Evolutionary conservation across 208 protist genomes (phyloP).

Genomic region (Leishmania tarentolae): DNA sequence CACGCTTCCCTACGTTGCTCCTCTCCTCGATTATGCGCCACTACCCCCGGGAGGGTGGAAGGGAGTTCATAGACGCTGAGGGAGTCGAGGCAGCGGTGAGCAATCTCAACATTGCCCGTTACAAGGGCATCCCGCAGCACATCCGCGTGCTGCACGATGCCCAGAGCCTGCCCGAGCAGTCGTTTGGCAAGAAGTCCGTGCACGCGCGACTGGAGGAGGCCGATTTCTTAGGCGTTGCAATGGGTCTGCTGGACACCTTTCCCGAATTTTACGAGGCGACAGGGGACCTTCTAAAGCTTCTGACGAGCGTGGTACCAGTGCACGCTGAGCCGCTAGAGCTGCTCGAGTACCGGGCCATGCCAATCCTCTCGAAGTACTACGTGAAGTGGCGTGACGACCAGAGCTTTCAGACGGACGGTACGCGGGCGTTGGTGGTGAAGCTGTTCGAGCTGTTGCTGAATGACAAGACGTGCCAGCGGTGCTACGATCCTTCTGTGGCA

Average conservation of each 20-base stretch:
- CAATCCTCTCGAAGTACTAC: slow-evolving; percentile 85
- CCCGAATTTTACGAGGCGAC: slow-evolving; percentile 86
- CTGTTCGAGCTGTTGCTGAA: slow-evolving; percentile 80
- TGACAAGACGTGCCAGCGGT: slow-evolving; percentile 78
- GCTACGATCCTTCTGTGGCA: slow-evolving; percentile 81
- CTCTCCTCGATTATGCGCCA: slow-evolving; percentile 88
- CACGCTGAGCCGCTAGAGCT: slow-evolving; percentile 69
- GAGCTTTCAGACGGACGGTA: slow-evolving; percentile 80
- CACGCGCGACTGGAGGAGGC: slow-evolving; percentile 70
- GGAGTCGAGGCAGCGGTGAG: slow-evolving; percentile 79
- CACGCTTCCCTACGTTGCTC: slow-evolving; percentile 80
- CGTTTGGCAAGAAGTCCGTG: slow-evolving; percentile 35
- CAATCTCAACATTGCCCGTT: slow-evolving; percentile 83
- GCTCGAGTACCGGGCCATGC: slow-evolving; percentile 87
- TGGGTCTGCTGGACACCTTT: slow-evolving; percentile 83
- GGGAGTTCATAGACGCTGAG: slow-evolving; percentile 77
- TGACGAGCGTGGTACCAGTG: slow-evolving; percentile 62
- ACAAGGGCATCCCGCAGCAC: slow-evolving; percentile 91
- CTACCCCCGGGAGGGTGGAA: slow-evolving; percentile 76
- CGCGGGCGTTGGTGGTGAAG: slow-evolving; percentile 49
- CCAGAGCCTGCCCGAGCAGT: slow-evolving; percentile 57
- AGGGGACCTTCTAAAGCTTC: slow-evolving; percentile 56
- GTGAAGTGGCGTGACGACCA: slow-evolving; percentile 81
- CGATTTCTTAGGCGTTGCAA: slow-evolving; percentile 77
- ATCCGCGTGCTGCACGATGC: slow-evolving; percentile 83